These are phyloP conservation scores for Arabidopsis lyrata DNA, from an alignment of 441 rosid genomes.

Conservation along the genomic window DNA sequence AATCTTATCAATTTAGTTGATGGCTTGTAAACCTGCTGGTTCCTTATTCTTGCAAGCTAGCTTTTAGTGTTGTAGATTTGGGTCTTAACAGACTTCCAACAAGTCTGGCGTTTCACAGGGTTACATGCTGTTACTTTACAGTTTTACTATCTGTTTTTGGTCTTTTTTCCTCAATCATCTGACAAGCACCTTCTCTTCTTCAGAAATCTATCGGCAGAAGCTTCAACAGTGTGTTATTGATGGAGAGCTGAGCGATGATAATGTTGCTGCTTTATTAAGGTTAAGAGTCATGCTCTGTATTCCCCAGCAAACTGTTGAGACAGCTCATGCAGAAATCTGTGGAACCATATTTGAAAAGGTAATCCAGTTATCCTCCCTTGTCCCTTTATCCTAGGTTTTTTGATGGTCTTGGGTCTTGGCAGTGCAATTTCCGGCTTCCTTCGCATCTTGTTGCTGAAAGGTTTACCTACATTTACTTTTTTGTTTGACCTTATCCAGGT, in stretches of 20 bases:
- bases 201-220: conserved; percentile 93
- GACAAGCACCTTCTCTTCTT: conserved; percentile 34
- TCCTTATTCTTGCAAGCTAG: conserved; percentile 20
- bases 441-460: neutral
- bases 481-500: conserved; percentile 56
- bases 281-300: conserved; percentile 87
- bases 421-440: neutral
- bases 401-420: conserved; percentile 30
- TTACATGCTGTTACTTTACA: conserved; percentile 11
- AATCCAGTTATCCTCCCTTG: conserved; percentile 16
- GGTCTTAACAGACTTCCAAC: conserved; percentile 26
- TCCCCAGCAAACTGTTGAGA: conserved; percentile 87
- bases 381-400: neutral
- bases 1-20: conserved; percentile 15
- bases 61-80: conserved; percentile 16
- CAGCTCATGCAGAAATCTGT: conserved; percentile 88
- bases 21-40: conserved; percentile 29
- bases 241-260: conserved; percentile 84
- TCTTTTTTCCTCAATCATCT: conserved; percentile 30
- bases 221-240: conserved; percentile 86
- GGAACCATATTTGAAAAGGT: conserved; percentile 97
- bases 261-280: conserved; percentile 73
- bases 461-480: conserved; percentile 1
- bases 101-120: conserved; percentile 10
- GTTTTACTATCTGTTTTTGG: conserved; percentile 14